phyloP scores from a whole-genome alignment of 1,284 basidiomycete genomes.

The Golubevia sp. region DNA sequence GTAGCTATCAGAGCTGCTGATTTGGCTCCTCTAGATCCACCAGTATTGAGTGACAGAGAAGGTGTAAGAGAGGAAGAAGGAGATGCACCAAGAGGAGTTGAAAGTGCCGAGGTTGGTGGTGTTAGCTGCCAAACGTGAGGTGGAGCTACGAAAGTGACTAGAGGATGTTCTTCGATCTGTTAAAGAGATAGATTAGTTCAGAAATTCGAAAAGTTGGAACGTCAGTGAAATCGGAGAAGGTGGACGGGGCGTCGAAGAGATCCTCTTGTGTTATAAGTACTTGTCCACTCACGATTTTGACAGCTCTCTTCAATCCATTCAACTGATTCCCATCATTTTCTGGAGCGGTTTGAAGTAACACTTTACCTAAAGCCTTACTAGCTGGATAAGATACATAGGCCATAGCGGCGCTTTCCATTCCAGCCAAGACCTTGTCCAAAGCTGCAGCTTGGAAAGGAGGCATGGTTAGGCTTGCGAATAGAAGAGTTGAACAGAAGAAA shows the following conservation, averaged over 20 bases:
- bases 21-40: constrained; percentile 27
- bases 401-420: constrained; percentile 51
- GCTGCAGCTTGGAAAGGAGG: constrained; percentile 48
- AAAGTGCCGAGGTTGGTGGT: constrained; percentile 34
- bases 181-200: not conserved
- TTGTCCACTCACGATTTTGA: constrained; percentile 14
- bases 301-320: constrained; percentile 29
- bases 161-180: constrained; percentile 39
- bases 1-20: constrained; percentile 41
- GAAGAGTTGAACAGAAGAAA: constrained; percentile 45
- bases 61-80: not conserved
- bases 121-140: constrained; percentile 56
- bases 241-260: not conserved
- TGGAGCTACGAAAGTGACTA: constrained; percentile 36
- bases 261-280: not conserved
- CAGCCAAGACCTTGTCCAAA: constrained; percentile 56
- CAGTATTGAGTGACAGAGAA: constrained; percentile 15
- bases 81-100: not conserved
- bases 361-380: constrained; percentile 42
- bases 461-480: constrained; percentile 38
- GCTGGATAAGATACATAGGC: constrained; percentile 51
- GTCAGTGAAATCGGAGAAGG: not conserved
- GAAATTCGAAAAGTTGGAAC: not conserved
- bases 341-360: constrained; percentile 53
- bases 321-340: constrained; percentile 10